phyloP scores from a whole-genome alignment of 495 filamentous ascomycete species.

The Collariella sp. region DNA sequence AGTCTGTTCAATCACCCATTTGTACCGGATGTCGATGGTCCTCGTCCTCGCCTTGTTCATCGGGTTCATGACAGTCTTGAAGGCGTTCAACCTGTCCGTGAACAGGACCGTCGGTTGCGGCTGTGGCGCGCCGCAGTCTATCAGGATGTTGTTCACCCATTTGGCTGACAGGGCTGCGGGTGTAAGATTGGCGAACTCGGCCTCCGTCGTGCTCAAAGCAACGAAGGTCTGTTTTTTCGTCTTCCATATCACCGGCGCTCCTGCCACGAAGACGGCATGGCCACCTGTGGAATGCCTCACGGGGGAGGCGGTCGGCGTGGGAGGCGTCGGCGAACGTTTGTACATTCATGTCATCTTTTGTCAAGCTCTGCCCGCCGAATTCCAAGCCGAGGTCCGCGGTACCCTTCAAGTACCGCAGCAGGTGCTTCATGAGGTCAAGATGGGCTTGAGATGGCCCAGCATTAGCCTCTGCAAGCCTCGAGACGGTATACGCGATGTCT shows the following conservation, averaged over 20 bases:
- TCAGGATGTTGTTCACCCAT: not conserved
- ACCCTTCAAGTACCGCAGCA: not conserved
- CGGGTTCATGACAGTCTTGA: not conserved
- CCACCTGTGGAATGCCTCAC: not conserved
- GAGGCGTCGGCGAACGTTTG: not conserved
- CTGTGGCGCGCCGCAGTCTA: not conserved
- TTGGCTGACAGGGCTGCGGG: not conserved
- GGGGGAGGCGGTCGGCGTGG: not conserved
- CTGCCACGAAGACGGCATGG: not conserved
- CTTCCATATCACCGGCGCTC: not conserved
- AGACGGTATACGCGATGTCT: not conserved
- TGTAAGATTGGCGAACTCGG: not conserved
- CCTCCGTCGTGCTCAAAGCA: not conserved
- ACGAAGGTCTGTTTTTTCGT: constrained; percentile 5
- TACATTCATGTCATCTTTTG: not conserved
- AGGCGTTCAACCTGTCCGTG: not conserved
- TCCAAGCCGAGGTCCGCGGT: not conserved
- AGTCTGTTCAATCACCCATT: not conserved
- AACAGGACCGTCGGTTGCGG: not conserved
- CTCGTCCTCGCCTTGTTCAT: not conserved
- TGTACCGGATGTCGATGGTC: not conserved
- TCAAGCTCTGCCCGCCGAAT: not conserved
- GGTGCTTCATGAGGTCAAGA: not conserved
- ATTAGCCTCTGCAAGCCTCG: not conserved
- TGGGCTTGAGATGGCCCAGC: not conserved